Evolutionary conservation across 2,329 filamentous ascomycete species (phyloP), one percentile per base, ranked within the genome.

Genomic region (Diaporthe capsici): DNA sequence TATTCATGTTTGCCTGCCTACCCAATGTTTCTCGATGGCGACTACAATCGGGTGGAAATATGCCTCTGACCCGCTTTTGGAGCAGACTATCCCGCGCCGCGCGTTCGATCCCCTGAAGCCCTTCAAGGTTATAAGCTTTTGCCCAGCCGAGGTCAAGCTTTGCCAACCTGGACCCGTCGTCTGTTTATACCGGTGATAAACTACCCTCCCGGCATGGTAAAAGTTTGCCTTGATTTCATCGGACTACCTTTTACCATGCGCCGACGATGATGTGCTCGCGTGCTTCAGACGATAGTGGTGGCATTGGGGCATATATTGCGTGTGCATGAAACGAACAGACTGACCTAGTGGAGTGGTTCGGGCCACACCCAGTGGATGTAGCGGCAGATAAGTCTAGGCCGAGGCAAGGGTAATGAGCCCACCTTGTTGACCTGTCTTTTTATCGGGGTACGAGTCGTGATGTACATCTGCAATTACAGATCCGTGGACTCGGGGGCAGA

Each of bases 81-180:
- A 39, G 20, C 12, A 34, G 28, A 5, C 31, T 17, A n/a, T 37
- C 17, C 31, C 31, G 31, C 15, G 2, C 39, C 13, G 39, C 42
- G 15, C 42, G 42, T 44, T 17, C 1, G 57, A 12, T 22, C 10
- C 57, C 31, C 34, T 22, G 57, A 22, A 7, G 15, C 10, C 34
- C 8, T 12, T 2, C 55, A 58, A 12, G 55, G 39, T 20, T 8
- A 22, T n/a, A 39, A 60, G 57, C 57, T 60, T 39, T n/a, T 5
- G 34, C 57, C 34, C 57, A 39, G 31, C 57, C 31, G 20, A n/a
- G 53, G 57, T 60, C 57, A 60, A 39, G 57, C 34, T 39, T 60
- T 60, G 15, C 20, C 34, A 60, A 4, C 20, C 20, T 3, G n/a
- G 20, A 13, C 31, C 57, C 15, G 2, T 57, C 28, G 53, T 34